Evolutionary conservation across 441 rosid species (phyloP).

Genomic region (Brassica balearica): DNA sequence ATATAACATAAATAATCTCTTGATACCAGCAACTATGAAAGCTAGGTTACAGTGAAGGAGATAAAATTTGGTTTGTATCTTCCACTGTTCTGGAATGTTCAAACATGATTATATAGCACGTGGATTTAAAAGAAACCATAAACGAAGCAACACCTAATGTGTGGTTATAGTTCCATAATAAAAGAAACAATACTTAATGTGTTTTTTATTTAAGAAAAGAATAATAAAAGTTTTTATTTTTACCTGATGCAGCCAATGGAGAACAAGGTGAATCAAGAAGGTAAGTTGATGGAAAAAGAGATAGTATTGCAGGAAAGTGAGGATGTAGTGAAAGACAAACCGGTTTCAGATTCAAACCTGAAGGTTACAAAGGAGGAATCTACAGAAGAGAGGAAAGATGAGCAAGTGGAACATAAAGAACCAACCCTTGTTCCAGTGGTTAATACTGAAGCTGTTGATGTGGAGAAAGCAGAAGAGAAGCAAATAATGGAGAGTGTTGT

Average conservation of each 20-base stretch:
- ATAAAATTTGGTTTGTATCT: background rate
- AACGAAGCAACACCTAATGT: background rate
- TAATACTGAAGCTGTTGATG: slow-evolving; percentile 16
- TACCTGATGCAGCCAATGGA: slow-evolving; percentile 42
- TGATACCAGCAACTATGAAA: slow-evolving; percentile 1
- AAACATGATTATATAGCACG: slow-evolving; percentile 15
- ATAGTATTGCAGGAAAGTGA: slow-evolving; percentile 23
- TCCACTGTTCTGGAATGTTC: background rate
- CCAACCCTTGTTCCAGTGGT: slow-evolving; percentile 5
- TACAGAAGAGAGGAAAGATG: slow-evolving; percentile 19
- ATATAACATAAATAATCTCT: background rate
- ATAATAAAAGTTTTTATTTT: slow-evolving; percentile 21
- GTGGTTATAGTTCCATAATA: slow-evolving; percentile 2
- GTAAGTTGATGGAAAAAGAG: slow-evolving; percentile 43
- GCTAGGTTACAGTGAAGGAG: slow-evolving; percentile 3
- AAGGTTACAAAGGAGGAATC: slow-evolving; percentile 26
- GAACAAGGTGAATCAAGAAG: slow-evolving; percentile 37
- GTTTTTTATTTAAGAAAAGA: too few species aligned
- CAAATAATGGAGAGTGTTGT: slow-evolving; percentile 26
- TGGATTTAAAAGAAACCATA: slow-evolving; percentile 24
- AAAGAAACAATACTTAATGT: too few species aligned
- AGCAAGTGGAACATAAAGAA: slow-evolving; percentile 29
- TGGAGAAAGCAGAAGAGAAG: slow-evolving; percentile 27
- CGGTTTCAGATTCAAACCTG: slow-evolving; percentile 25
- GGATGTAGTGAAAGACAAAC: background rate